Evolutionary conservation across 306 rosid genomes (phyloP).

Genomic region (Casuarina equisetifolia): DNA sequence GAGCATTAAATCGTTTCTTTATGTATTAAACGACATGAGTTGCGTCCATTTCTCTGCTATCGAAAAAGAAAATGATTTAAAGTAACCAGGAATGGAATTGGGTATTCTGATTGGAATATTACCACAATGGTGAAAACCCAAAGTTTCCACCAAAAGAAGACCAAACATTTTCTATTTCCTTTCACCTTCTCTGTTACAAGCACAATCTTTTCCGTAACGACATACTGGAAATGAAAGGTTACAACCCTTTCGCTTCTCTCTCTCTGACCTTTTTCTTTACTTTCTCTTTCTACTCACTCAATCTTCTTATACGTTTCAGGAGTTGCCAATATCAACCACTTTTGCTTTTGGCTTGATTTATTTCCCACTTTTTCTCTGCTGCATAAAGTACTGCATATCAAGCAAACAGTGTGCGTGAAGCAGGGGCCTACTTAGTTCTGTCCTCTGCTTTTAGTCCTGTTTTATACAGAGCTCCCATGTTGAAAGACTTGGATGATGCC

Average conservation of each 20-base stretch:
- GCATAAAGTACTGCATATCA: not conserved
- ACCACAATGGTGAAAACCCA: too few relatives aligned
- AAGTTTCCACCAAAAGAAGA: not conserved
- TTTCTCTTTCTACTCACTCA: constrained; percentile 2
- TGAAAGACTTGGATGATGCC: not conserved
- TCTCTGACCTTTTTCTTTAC: not conserved
- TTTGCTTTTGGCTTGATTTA: not conserved
- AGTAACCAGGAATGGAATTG: not conserved
- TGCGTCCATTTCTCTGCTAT: not conserved
- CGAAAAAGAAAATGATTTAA: constrained; percentile 4
- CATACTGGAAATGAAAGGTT: constrained; percentile 17
- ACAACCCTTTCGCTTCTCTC: constrained; percentile 3
- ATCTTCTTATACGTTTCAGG: not conserved
- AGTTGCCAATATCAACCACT: constrained; percentile 10
- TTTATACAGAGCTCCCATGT: not conserved
- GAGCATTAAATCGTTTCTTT: too few relatives aligned
- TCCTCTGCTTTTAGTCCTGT: not conserved
- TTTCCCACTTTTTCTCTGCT: not conserved
- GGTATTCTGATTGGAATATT: too few relatives aligned
- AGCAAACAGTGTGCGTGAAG: not conserved
- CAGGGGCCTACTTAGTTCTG: constrained; percentile 2
- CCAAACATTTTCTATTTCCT: not conserved
- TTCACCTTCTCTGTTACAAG: not conserved
- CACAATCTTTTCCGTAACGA: constrained; percentile 5
- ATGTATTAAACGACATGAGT: too few relatives aligned